Percentiles rank a stretch among this genome's conserved stretches.
These are phyloP conservation scores for Fragilaria crotonensis DNA, from an alignment of 108 stramenopile genomes.

Conservation along the genomic window DNA sequence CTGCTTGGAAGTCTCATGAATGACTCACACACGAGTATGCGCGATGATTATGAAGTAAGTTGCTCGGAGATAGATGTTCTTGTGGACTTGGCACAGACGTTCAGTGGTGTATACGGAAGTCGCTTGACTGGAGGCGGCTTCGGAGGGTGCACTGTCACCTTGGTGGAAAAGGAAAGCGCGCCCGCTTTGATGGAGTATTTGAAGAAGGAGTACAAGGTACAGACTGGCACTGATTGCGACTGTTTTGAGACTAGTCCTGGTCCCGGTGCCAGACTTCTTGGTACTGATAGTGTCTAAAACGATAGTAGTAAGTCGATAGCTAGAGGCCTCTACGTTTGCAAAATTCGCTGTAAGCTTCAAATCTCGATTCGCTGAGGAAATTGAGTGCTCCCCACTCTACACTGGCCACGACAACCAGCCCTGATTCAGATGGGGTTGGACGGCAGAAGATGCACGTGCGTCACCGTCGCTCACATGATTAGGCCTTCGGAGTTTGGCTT, in stretches of 20 bases:
- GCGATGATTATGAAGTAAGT: slow-evolving; percentile 89
- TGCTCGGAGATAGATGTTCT: slow-evolving; percentile 88
- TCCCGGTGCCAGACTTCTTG: slow-evolving; percentile 49
- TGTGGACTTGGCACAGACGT: slow-evolving; percentile 75
- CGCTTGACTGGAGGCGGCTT: slow-evolving; percentile 97
- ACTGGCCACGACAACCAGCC: too few species aligned
- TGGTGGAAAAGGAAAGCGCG: slow-evolving; percentile 47
- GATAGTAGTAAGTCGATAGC: too few species aligned
- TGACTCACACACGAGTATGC: slow-evolving; percentile 78
- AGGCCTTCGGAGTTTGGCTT: too few species aligned
- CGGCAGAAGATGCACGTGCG: too few species aligned
- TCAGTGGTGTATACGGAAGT: slow-evolving; percentile 89
- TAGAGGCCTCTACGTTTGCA: too few species aligned
- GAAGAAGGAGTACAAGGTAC: slow-evolving; percentile 51
- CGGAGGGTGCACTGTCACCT: slow-evolving; percentile 94
- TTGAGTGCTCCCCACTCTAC: too few species aligned
- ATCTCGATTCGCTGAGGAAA: too few species aligned
- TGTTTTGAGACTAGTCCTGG: slow-evolving; percentile 63
- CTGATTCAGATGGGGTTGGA: too few species aligned
- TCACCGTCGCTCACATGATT: too few species aligned
- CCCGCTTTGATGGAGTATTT: slow-evolving; percentile 45
- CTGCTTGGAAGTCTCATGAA: slow-evolving; percentile 83
- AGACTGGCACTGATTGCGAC: slow-evolving; percentile 52
- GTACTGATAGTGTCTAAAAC: slow-evolving; percentile 19
- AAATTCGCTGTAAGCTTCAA: too few species aligned